Evolutionary conservation across 2,329 filamentous ascomycete species (phyloP), one percentile per base, ranked within the genome.

Genomic region (Colletotrichum truncatum): DNA sequence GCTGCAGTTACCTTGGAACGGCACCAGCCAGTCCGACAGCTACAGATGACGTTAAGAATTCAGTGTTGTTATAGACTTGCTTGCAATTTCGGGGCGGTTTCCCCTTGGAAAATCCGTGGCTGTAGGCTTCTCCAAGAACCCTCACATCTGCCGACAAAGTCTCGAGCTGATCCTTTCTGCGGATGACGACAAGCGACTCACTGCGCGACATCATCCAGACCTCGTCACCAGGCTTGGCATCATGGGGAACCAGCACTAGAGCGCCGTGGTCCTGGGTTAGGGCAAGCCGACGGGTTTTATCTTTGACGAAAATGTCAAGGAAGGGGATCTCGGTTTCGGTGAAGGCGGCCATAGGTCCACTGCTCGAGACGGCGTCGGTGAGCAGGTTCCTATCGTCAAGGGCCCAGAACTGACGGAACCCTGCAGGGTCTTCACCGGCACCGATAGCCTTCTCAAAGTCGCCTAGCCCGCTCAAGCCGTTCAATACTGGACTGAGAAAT

Each of bases 371-470:
- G 32, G 74, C 72, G 39, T 78, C 75, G 25, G 70, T 68, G 61
- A 78, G 75, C 36, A 78, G 68, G 28, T 78, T 78, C 59, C 71
- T 71, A 16, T 67, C 73, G 58, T 75, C 74, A 10, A 78, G 69
- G 18, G 68, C 72, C 76, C 76, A 78, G 59, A 78, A 78, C 32
- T 75, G 72, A 10, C 76, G 68, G 61, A 78, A 78, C 49, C 72
- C 71, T 21, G 71, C 73, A n/a, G 76, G 75, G 6, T 74, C 68
- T 6, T 71, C 71, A 57, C 73, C 73, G 49, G 72, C 76, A 34
- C 71, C 73, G 26, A 78, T 73, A 46, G 73, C 73, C 32, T 70
- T 61, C 39, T 76, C 70, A 28, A 78, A 73, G 30, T 77, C 74
- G 12, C 70, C 57, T 65, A 78, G 72, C 14, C 76, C 76, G 4